phyloP scores from a whole-genome alignment of 257 asterid species.

The Rehmannia glutinosa region DNA sequence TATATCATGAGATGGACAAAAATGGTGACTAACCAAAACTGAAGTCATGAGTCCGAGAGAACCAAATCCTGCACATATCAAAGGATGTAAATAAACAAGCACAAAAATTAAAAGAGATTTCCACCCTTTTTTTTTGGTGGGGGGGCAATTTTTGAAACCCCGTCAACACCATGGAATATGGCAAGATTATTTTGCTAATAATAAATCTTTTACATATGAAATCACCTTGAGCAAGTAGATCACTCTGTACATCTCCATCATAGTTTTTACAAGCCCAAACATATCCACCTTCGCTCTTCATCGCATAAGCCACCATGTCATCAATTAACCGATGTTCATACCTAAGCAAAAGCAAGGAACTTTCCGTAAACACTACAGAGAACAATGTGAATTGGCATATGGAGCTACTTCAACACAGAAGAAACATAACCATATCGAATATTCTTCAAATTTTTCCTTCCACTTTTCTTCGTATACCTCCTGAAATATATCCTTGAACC shows the following conservation, averaged over 20 bases:
- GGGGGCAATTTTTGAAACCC: no score
- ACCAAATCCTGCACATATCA: slow-evolving; percentile 62
- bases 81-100: no score
- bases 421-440: slow-evolving; percentile 58
- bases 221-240: slow-evolving; percentile 88
- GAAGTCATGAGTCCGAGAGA: slow-evolving; percentile 89
- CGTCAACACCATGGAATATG: no score
- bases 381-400: not conserved
- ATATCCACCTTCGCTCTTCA: slow-evolving; percentile 83
- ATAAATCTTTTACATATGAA: no score
- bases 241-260: slow-evolving; percentile 91
- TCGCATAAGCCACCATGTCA: slow-evolving; percentile 94
- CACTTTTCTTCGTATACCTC: slow-evolving; percentile 78
- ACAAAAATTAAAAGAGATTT: no score
- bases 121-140: no score
- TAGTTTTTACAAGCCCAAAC: slow-evolving; percentile 95
- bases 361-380: slow-evolving; percentile 1
- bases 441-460: slow-evolving; percentile 71
- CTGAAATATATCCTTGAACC: slow-evolving; percentile 87
- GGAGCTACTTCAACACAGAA: slow-evolving; percentile 1
- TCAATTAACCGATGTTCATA: slow-evolving; percentile 87
- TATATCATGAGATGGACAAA: not conserved
- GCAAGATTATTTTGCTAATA: no score
- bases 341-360: slow-evolving; percentile 32
- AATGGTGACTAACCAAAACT: slow-evolving; percentile 53